phyloP scores from a whole-genome alignment of 768 basidiomycete genomes.

The Tricholoma sp. region DNA sequence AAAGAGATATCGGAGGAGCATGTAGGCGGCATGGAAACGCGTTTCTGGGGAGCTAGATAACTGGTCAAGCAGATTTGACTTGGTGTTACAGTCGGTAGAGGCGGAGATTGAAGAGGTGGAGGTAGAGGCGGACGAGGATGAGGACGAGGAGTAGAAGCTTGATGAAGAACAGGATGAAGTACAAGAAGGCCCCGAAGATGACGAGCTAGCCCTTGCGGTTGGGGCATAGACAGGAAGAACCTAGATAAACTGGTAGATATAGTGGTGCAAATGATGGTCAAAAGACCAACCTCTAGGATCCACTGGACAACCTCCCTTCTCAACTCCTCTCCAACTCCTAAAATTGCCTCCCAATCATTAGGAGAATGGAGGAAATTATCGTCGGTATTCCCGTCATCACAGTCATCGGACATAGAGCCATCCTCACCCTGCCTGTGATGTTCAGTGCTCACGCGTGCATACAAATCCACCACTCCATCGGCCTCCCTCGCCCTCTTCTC shows the following conservation, averaged over 20 bases:
- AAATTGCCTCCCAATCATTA: slow-evolving; percentile 18
- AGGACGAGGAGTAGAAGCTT: background rate
- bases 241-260: background rate
- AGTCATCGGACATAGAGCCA: slow-evolving; percentile 6
- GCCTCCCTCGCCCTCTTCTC: slow-evolving; percentile 31
- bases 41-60: slow-evolving; percentile 51
- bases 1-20: slow-evolving; percentile 55
- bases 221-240: background rate
- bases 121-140: slow-evolving; percentile 8
- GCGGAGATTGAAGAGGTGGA: slow-evolving; percentile 2
- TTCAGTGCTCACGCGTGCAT: slow-evolving; percentile 4
- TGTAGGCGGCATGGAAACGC: slow-evolving; percentile 58
- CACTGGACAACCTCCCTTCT: slow-evolving; percentile 34
- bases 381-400: background rate
- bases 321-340: slow-evolving; percentile 28
- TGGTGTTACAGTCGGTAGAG: slow-evolving; percentile 11
- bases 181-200: background rate
- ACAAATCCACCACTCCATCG: slow-evolving; percentile 27
- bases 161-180: slow-evolving; percentile 1
- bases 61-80: slow-evolving; percentile 44
- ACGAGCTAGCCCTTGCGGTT: background rate
- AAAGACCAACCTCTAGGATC: slow-evolving; percentile 37
- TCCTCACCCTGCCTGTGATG: slow-evolving; percentile 5
- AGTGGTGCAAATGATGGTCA: background rate
- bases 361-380: background rate